Evolutionary conservation across 1,139 yeast species (phyloP), one percentile per base, ranked within the genome.

Genomic region (Nakaseomyces nivariensis): DNA sequence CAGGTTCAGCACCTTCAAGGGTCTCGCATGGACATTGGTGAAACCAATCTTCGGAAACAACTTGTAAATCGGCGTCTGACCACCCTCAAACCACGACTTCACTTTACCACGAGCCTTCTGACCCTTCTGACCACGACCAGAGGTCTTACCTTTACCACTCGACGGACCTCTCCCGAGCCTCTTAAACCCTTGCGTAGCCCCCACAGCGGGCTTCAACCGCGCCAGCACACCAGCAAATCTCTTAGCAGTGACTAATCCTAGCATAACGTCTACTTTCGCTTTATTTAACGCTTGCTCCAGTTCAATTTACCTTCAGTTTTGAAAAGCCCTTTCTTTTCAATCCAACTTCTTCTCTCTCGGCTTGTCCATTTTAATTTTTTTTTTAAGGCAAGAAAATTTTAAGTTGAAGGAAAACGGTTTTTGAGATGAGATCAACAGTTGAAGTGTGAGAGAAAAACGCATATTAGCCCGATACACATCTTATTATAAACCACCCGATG

Each of bases 121-220:
- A 79, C 99, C 99, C 71, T 90, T 94, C 65, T 88, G 96, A 74
- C 99, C 99, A 67, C 98, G 79, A 47, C 96, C 96, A 3, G 97
- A 81, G 1, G 97, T 92, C 69, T 90, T 89, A 72, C 99, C 95
- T 58, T 74, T 73, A 13, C 95, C 95, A 45, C 95, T 84, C 34
- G 96, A 92, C 37, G 96, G 96, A 71, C 98, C 98, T 72, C 99
- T 82, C 67, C 99, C 98, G 33, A 92, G 75, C 68, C 97, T 78
- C 64, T 84, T 88, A 63, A 68, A 72, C 48, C 69, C 67, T 46
- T 66, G 66, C 34, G 70, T 69, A 2, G 74, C 69, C 44, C 68
- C 65, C 37, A 58, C 57, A 3, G 73, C 61, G 4, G 75, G 74
- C 49, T 59, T 55, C 47, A 71, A 57, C 3, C 57, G 58, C 4